Percentiles rank a stretch among this genome's conserved stretches.
Evolutionary conservation across 2,329 filamentous ascomycete species (phyloP).

Genomic region (Rosellinia necatrix): DNA sequence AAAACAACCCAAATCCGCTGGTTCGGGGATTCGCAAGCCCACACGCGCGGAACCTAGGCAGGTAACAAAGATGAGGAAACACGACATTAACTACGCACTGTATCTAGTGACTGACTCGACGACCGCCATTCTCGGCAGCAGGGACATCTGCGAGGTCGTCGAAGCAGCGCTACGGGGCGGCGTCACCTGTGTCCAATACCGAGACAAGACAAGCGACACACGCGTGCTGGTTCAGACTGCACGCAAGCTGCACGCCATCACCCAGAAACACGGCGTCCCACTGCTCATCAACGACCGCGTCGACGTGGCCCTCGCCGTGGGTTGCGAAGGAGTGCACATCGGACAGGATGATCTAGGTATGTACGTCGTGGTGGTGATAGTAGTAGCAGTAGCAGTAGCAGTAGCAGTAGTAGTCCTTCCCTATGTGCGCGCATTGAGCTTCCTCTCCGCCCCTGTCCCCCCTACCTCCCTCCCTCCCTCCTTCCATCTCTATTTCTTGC

Average conservation of each 20-base stretch:
- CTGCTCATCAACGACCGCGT: conserved; percentile 92
- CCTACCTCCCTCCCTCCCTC: too few relatives aligned
- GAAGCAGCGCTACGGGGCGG: conserved; percentile 76
- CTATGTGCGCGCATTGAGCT: too few relatives aligned
- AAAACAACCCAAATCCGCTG: neutral
- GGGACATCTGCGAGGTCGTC: conserved; percentile 74
- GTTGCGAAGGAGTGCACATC: conserved; percentile 90
- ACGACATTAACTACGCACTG: conserved; percentile 73
- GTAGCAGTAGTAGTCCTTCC: too few relatives aligned
- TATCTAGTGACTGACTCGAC: conserved; percentile 96
- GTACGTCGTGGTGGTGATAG: conserved; percentile 37
- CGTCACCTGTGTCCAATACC: conserved; percentile 85
- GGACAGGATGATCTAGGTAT: conserved; percentile 91
- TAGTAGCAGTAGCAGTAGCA: too few relatives aligned
- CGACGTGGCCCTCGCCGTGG: conserved; percentile 83
- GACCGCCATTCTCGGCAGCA: conserved; percentile 75
- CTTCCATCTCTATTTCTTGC: too few relatives aligned
- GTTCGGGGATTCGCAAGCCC: neutral
- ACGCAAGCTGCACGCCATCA: conserved; percentile 71
- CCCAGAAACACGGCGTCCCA: conserved; percentile 70
- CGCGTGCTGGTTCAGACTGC: conserved; percentile 72
- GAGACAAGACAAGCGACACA: conserved; percentile 84
- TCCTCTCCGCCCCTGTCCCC: too few relatives aligned
- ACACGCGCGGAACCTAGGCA: neutral
- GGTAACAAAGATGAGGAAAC: conserved; percentile 39